A percentile compares a stretch with the other conserved stretches of the same genome.
Evolutionary conservation across 2,329 filamentous ascomycete genomes (phyloP).

Genomic region (Beauveria scarabaeidicola): DNA sequence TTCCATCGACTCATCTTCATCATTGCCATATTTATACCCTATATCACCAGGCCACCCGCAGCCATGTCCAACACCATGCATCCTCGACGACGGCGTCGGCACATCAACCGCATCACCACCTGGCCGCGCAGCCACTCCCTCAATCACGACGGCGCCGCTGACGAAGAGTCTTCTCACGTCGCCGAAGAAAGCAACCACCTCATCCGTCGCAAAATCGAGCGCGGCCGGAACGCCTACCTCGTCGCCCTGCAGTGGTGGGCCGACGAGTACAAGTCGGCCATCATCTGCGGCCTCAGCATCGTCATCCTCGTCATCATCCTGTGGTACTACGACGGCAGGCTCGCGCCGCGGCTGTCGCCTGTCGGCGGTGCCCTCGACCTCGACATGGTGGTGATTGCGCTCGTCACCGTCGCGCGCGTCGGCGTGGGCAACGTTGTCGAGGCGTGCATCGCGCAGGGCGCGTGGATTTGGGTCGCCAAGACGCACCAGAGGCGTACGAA

Average conservation of each 20-base stretch:
- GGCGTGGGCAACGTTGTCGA: slow-evolving; percentile 28
- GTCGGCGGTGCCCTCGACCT: slow-evolving; percentile 19
- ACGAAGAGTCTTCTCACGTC: not conserved
- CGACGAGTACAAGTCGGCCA: slow-evolving; percentile 27
- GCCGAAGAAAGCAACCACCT: not conserved
- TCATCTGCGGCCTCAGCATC: slow-evolving; percentile 22
- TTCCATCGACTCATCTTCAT: too few species aligned
- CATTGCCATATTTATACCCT: not conserved
- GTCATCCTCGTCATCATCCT: slow-evolving; percentile 22
- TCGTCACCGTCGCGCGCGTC: slow-evolving; percentile 29
- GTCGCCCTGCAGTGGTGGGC: slow-evolving; percentile 28
- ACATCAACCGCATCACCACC: not conserved
- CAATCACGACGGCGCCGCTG: slow-evolving; percentile 8
- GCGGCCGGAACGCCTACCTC: slow-evolving; percentile 9
- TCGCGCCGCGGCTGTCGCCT: slow-evolving; percentile 21
- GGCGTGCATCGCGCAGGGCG: slow-evolving; percentile 27
- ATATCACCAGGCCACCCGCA: not conserved
- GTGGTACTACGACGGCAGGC: slow-evolving; percentile 21
- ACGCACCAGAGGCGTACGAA: slow-evolving; percentile 23
- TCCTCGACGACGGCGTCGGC: not conserved
- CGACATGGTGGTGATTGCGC: slow-evolving; percentile 28
- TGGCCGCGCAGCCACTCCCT: not conserved
- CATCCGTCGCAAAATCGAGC: slow-evolving; percentile 2
- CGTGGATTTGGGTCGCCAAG: slow-evolving; percentile 32
- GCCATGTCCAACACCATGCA: not conserved